Percentiles rank a stretch among this genome's conserved stretches.
These are phyloP conservation scores for Podospora fimiseda DNA, from an alignment of 495 filamentous ascomycete species.

Conservation along the genomic window DNA sequence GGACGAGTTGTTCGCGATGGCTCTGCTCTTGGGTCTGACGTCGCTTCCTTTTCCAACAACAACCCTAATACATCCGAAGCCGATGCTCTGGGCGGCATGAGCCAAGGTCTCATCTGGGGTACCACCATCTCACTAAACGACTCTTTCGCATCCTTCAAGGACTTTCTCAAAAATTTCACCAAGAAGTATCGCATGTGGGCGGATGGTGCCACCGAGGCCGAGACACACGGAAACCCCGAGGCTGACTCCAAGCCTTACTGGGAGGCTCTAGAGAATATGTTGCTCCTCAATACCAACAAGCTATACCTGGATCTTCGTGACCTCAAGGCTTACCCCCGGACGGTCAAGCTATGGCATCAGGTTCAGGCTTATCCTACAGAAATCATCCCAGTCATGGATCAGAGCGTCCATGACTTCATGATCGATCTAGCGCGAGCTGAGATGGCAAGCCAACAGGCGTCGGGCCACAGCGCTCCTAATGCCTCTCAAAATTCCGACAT, in stretches of 20 bases:
- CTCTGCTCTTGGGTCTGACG: slow-evolving; percentile 58
- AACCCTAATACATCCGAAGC: slow-evolving; percentile 89
- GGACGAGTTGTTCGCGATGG: slow-evolving; percentile 61
- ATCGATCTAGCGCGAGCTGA: slow-evolving; percentile 78
- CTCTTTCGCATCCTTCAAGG: slow-evolving; percentile 77
- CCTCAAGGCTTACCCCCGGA: slow-evolving; percentile 87
- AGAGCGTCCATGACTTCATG: slow-evolving; percentile 86
- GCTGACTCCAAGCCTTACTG: slow-evolving; percentile 71
- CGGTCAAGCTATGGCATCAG: slow-evolving; percentile 91
- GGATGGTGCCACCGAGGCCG: slow-evolving; percentile 71
- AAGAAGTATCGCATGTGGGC: slow-evolving; percentile 88
- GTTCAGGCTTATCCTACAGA: slow-evolving; percentile 87
- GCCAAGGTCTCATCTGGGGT: slow-evolving; percentile 87
- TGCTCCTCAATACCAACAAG: slow-evolving; percentile 69
- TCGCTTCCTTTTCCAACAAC: slow-evolving; percentile 76
- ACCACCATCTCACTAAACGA: slow-evolving; percentile 93
- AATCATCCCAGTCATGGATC: slow-evolving; percentile 95
- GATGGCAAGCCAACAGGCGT: slow-evolving; percentile 60
- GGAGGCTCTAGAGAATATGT: slow-evolving; percentile 83
- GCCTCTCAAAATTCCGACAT: slow-evolving; percentile 60
- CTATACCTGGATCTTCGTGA: slow-evolving; percentile 86
- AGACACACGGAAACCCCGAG: slow-evolving; percentile 57
- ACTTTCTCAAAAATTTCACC: slow-evolving; percentile 84
- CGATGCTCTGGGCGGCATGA: slow-evolving; percentile 73
- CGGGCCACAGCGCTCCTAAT: slow-evolving; percentile 28